phyloP scores from a whole-genome alignment of 2,329 filamentous ascomycete genomes.

The Paramyrothecium roridum region DNA sequence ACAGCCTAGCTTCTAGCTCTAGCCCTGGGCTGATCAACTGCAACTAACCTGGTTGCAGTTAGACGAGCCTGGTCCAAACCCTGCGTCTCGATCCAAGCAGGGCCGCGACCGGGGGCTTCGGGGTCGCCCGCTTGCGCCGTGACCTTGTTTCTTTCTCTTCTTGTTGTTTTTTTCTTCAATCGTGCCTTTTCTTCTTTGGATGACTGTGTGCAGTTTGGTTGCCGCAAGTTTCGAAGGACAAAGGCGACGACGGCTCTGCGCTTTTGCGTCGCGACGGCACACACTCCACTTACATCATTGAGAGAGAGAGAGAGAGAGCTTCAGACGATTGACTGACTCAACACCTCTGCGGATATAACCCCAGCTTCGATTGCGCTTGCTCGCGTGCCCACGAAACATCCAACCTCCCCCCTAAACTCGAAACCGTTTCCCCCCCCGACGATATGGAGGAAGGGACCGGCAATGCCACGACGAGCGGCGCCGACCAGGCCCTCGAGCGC shows the following conservation, averaged over 20 bases:
- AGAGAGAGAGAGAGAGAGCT: too few species aligned
- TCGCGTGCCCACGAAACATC: neutral
- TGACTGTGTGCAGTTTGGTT: neutral
- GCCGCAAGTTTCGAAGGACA: neutral
- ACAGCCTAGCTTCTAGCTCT: neutral
- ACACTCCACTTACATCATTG: neutral
- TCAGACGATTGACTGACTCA: neutral
- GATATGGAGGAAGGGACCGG: constrained; percentile 6
- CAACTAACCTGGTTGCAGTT: neutral
- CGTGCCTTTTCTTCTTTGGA: neutral
- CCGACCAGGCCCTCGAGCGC: constrained; percentile 41
- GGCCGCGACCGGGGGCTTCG: neutral
- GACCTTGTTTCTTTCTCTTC: neutral
- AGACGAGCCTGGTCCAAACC: neutral
- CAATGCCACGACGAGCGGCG: constrained; percentile 16
- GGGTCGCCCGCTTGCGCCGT: neutral
- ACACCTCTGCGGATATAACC: too few species aligned
- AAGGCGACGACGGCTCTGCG: neutral
- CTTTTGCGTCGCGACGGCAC: neutral
- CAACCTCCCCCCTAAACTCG: neutral
- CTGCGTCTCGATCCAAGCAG: neutral
- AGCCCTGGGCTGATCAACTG: neutral
- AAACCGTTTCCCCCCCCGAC: neutral
- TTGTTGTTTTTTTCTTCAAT: neutral
- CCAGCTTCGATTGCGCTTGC: neutral